Evolutionary conservation across 768 basidiomycete species (phyloP), one percentile per base, ranked within the genome.

Genomic region (Agrocybe praecox): DNA sequence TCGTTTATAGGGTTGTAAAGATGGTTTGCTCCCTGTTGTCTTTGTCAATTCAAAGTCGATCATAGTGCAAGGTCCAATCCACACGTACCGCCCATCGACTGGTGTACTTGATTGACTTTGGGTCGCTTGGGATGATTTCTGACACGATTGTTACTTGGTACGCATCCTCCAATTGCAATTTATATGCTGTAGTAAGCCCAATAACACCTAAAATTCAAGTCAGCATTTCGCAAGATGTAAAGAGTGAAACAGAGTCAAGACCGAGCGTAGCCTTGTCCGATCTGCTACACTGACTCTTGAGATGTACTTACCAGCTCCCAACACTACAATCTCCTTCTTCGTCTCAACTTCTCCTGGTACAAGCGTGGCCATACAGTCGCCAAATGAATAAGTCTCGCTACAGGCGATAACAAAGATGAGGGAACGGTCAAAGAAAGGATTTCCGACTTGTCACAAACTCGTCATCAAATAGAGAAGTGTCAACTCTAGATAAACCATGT

Each of bases 31-130:
- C 91, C 92, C 92, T 94, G 48, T 29, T 49, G n/a, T 55, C 24
- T 5, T 8, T 6, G 11, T 18, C 46, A 12, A 40, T 14, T n/a
- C n/a, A n/a, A 44, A 40, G 26, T n/a, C 32, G 34, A 17, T 18
- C 18, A 15, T 15, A 29, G 23, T 18, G 32, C 14, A 18, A 29
- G 17, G 9, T 21, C 23, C 17, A 18, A 17, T 29, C 40, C 14
- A 48, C 19, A 75, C 87, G 60, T 60, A 90, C 92, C 34, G 92
- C 92, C 92, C 92, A 93, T 32, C 83, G 82, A 67, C 89, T 90
- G 1, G 92, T 90, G 62, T 90, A 94, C 52, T 79, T 78, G 66
- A 88, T 86, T n/a, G 77, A 80, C 71, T 87, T 87, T 1, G 83
- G 79, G 68, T 94, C 92, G 36, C 78, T 85, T 0, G 92, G 91